Evolutionary conservation across 106 monocot species (phyloP).

Genomic region (Allium sativum): DNA sequence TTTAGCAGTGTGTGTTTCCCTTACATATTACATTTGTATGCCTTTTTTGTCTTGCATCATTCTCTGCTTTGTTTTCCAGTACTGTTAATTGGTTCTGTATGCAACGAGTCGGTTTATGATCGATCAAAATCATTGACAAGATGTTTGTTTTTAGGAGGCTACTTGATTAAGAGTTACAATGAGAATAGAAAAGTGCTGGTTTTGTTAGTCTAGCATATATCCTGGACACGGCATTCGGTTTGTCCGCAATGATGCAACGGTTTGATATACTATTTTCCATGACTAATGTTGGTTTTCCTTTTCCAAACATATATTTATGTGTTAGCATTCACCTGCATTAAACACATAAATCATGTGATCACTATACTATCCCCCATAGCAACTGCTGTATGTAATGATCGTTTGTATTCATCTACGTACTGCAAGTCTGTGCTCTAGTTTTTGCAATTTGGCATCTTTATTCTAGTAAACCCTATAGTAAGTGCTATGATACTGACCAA

Average conservation of each 20-base stretch:
- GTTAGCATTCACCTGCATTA: background rate
- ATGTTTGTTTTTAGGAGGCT: background rate
- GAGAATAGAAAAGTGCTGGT: constrained; percentile 68
- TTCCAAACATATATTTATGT: background rate
- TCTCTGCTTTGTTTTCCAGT: too few relatives aligned
- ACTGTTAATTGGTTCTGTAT: too few relatives aligned
- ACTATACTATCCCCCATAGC: too few relatives aligned
- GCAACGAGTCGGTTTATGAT: too few relatives aligned
- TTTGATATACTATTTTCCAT: background rate
- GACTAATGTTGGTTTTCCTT: background rate
- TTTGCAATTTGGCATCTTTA: background rate
- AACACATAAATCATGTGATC: too few relatives aligned
- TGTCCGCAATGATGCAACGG: constrained; percentile 91
- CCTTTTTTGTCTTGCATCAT: too few relatives aligned
- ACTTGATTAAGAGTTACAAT: constrained; percentile 9
- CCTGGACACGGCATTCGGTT: constrained; percentile 92
- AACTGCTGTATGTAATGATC: background rate
- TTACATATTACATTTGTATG: too few relatives aligned
- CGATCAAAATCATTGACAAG: too few relatives aligned
- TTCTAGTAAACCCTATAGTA: background rate
- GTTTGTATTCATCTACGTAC: too few relatives aligned
- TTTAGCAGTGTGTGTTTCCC: too few relatives aligned
- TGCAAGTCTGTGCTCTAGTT: background rate
- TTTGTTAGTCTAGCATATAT: constrained; percentile 78
- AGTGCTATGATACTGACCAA: background rate